Evolutionary conservation across 768 basidiomycete species (phyloP), one percentile per base, ranked within the genome.

Genomic region (Russula lepida): DNA sequence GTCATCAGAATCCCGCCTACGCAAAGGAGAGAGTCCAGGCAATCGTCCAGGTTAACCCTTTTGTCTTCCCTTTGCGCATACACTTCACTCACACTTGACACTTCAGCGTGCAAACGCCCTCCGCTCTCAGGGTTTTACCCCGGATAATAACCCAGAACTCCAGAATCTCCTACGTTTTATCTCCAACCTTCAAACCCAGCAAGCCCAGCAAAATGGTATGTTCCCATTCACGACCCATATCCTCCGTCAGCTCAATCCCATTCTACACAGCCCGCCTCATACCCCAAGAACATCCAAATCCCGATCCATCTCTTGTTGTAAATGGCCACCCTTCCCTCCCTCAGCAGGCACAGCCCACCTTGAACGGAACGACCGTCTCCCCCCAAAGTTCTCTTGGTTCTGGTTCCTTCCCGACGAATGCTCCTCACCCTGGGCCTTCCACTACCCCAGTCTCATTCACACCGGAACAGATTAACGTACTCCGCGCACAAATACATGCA

Each of bases 401-500:
- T 6, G 84, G 82, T 6, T 75, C 80, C 47, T 70, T 77, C 25
- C 79, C 84, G 13, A 69, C 77, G 1, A 82, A 79, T 52, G 63
- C 79, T 21, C 75, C 79, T 13, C 74, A 78, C 41, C 82, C 82
- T 13, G 71, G 77, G 21, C 76, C 80, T n/a, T 81, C 86, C 3
- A 78, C 82, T 30, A 86, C 88, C 0, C 87, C 89, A 41, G 83
- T 92, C 32, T 86, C 88, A 5, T 92, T 95, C 69, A 86, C 88
- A 4, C 75, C 71, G 0, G 86, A 88, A 61, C 92, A 92, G 68
- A 84, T 92, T 50, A 78, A 76, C 59, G 81, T 86, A 11, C 79
- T 93, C n/a, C 81, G 88, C 15, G 84, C 87, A 0, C 91, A 93
- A 66, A 92, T 93, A 17, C 81, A 85, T 52, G 90, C 91, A 4